Conservation (phyloP, 2,329 filamentous ascomycete genomes). For the Pseudogymnoascus sp. region DNA sequence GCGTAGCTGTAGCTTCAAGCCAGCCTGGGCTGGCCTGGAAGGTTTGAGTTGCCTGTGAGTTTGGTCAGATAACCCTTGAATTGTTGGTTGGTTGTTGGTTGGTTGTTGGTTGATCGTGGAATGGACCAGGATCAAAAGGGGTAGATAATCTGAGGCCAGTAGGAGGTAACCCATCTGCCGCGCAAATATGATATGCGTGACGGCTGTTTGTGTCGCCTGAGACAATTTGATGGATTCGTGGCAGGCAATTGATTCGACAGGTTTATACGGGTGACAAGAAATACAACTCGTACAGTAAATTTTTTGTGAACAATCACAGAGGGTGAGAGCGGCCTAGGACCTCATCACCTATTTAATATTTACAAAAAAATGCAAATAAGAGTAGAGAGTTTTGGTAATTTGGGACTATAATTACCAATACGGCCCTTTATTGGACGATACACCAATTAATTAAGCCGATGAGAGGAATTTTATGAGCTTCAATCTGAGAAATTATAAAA, state of each 20-base stretch:
- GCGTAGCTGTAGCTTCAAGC: neutral
- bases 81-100: neutral
- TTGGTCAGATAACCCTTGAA: neutral
- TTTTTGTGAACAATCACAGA: neutral
- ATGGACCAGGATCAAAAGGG: neutral
- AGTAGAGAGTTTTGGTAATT: neutral
- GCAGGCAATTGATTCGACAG: neutral
- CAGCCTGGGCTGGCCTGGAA: neutral
- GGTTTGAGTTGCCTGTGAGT: neutral
- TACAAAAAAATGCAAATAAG: neutral
- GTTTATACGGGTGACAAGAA: constrained; percentile 6
- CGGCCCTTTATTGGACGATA: neutral
- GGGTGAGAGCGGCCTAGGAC: neutral
- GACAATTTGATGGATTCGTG: constrained; percentile 3
- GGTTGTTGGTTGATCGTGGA: neutral
- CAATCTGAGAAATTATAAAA: neutral
- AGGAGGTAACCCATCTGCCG: neutral
- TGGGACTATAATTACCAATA: neutral
- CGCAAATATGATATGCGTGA: constrained; percentile 7
- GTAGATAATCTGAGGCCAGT: constrained; percentile 2
- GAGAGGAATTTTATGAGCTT: neutral
- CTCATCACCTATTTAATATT: neutral
- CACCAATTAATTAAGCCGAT: neutral
- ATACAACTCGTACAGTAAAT: constrained; percentile 1
- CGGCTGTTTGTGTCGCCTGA: neutral